Percentiles rank a stretch among this genome's conserved stretches.
These are phyloP conservation scores for Pseudocercospora cruenta DNA, from an alignment of 2,329 filamentous ascomycete genomes.

Conservation along the genomic window DNA sequence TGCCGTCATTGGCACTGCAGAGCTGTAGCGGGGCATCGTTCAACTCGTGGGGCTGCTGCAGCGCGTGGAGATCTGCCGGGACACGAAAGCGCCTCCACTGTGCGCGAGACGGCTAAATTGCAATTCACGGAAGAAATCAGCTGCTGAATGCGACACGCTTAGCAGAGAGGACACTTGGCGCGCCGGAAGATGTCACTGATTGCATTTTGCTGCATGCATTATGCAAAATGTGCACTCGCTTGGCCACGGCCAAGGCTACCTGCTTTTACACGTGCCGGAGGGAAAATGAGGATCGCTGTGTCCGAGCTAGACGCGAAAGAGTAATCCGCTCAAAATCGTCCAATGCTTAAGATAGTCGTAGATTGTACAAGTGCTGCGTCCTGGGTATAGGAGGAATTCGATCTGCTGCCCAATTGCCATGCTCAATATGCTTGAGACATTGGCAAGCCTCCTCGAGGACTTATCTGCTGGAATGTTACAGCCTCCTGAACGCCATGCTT, in stretches of 20 bases:
- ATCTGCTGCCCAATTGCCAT: background rate
- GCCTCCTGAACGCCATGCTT: slow-evolving; percentile 23
- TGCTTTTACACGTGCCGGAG: slow-evolving; percentile 3
- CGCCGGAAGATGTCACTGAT: background rate
- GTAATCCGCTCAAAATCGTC: background rate
- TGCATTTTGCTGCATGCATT: background rate
- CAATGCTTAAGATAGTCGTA: background rate
- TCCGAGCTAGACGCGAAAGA: background rate
- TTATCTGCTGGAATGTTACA: slow-evolving; percentile 10
- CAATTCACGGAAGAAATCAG: slow-evolving; percentile 8
- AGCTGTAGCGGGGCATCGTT: slow-evolving; percentile 7
- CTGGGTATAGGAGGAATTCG: background rate
- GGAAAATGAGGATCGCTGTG: background rate
- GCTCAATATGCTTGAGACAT: background rate
- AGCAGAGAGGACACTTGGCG: background rate
- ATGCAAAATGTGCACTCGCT: slow-evolving; percentile 1
- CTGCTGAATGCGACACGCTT: background rate
- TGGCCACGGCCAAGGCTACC: background rate
- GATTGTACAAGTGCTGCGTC: slow-evolving; percentile 6
- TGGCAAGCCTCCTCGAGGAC: slow-evolving; percentile 3
- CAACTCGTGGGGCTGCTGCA: slow-evolving; percentile 1
- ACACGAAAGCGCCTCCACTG: background rate
- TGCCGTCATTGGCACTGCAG: slow-evolving; percentile 15
- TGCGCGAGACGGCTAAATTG: slow-evolving; percentile 11
- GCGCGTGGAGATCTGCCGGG: slow-evolving; percentile 5